These are phyloP conservation scores for Wickerhamomyces sp. DNA, from an alignment of 1,139 yeast species.

Conservation along the genomic window DNA sequence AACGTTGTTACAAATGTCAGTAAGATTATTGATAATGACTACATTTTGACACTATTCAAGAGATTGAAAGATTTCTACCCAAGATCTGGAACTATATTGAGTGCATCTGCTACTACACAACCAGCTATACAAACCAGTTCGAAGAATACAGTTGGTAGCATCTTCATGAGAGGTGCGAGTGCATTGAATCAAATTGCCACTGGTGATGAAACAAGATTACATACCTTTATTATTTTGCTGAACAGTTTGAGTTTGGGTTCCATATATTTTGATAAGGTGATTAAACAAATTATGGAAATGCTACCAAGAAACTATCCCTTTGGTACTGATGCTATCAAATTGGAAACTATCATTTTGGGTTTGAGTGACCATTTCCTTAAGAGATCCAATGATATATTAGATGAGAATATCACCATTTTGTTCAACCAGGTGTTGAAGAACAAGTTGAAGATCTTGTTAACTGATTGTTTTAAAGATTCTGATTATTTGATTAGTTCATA, in stretches of 20 bases:
- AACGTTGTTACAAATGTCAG: slow-evolving; percentile 42
- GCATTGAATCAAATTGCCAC: slow-evolving; percentile 24
- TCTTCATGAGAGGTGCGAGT: slow-evolving; percentile 25
- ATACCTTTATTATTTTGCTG: slow-evolving; percentile 48
- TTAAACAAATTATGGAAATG: slow-evolving; percentile 33
- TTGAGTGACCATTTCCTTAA: slow-evolving; percentile 30
- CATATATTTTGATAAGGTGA: slow-evolving; percentile 46
- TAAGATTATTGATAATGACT: slow-evolving; percentile 43
- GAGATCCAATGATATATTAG: slow-evolving; percentile 42
- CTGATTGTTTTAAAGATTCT: slow-evolving; percentile 51
- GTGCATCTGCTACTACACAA: slow-evolving; percentile 11
- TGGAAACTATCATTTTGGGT: slow-evolving; percentile 35
- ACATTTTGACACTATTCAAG: slow-evolving; percentile 41
- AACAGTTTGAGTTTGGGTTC: slow-evolving; percentile 59
- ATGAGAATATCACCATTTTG: slow-evolving; percentile 49
- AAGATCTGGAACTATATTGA: slow-evolving; percentile 34
- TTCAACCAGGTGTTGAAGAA: slow-evolving; percentile 55
- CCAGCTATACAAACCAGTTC: slow-evolving; percentile 10
- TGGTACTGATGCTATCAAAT: slow-evolving; percentile 44
- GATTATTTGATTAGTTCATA: slow-evolving; percentile 37
- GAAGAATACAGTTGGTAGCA: slow-evolving; percentile 19
- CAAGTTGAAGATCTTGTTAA: slow-evolving; percentile 42
- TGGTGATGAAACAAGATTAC: slow-evolving; percentile 38
- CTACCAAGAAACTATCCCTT: slow-evolving; percentile 48
- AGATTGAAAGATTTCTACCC: slow-evolving; percentile 56